phyloP scores from a whole-genome alignment of 2,329 filamentous ascomycete genomes.

The Penicillium sumatraense region DNA sequence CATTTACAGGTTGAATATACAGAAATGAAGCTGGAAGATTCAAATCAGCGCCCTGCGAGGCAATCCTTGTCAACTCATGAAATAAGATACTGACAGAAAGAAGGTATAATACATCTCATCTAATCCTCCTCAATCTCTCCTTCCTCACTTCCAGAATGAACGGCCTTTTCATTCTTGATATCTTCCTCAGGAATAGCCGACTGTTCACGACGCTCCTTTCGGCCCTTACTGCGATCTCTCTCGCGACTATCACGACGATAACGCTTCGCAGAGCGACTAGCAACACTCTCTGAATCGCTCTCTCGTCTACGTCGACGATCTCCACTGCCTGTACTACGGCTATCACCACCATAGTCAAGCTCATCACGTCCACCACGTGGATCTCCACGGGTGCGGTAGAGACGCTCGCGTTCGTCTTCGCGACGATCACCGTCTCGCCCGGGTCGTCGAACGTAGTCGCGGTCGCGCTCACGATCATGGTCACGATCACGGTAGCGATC shows the following conservation, averaged over 20 bases:
- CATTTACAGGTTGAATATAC: background rate
- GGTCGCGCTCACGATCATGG: conserved; percentile 44
- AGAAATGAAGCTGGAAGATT: background rate
- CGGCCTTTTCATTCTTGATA: conserved; percentile 50
- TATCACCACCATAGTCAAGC: conserved; percentile 78
- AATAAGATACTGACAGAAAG: background rate
- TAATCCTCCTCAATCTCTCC: conserved; percentile 89
- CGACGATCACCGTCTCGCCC: conserved; percentile 40
- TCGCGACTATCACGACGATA: conserved; percentile 48
- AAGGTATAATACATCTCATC: conserved; percentile 3
- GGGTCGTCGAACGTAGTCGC: conserved; percentile 44
- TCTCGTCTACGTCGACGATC: conserved; percentile 78
- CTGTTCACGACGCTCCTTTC: conserved; percentile 58
- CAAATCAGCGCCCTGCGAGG: background rate
- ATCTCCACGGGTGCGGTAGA: conserved; percentile 81
- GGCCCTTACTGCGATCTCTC: conserved; percentile 45
- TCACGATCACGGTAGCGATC: conserved; percentile 41
- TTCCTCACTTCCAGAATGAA: conserved; percentile 91
- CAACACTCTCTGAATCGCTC: conserved; percentile 70
- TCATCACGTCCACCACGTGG: conserved; percentile 81
- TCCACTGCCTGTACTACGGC: conserved; percentile 59
- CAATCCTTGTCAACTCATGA: background rate
- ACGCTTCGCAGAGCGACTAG: conserved; percentile 66
- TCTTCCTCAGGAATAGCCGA: conserved; percentile 40
- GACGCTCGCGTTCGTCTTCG: conserved; percentile 78